phyloP scores from a whole-genome alignment of 148 eudicot species.

The Rhododendron williamsianum region DNA sequence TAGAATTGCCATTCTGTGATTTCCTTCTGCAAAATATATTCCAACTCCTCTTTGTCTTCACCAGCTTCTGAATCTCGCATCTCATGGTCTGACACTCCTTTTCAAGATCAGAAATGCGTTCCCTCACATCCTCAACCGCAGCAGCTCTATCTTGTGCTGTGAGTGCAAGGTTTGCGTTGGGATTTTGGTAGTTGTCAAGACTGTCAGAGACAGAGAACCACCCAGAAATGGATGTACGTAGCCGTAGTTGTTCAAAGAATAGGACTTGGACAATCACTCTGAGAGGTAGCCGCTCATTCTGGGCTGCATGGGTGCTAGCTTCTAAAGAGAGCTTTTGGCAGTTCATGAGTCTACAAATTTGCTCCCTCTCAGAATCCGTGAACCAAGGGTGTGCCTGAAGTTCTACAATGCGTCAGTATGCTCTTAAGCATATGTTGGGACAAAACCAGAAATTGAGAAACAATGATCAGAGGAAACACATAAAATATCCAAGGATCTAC shows the following conservation, averaged over 20 bases:
- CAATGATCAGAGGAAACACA: background rate
- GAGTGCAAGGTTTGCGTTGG: constrained; percentile 20
- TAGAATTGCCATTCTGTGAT: constrained; percentile 11
- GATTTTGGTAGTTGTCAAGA: constrained; percentile 38
- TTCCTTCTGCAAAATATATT: constrained; percentile 46
- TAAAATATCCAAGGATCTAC: too few species aligned
- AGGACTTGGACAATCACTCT: constrained; percentile 72
- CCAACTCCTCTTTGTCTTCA: constrained; percentile 52
- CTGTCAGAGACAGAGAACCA: constrained; percentile 65
- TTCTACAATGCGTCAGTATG: background rate
- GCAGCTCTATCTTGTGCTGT: constrained; percentile 23
- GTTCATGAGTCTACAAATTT: constrained; percentile 65
- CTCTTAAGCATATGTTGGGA: background rate
- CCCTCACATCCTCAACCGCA: constrained; percentile 39
- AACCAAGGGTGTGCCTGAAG: constrained; percentile 70
- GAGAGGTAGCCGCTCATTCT: constrained; percentile 69
- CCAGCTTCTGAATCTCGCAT: constrained; percentile 48
- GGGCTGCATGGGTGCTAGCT: constrained; percentile 76
- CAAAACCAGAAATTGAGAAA: background rate
- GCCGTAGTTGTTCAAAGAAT: constrained; percentile 64
- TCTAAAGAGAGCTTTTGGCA: constrained; percentile 74
- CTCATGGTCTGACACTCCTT: constrained; percentile 58
- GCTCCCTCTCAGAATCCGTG: constrained; percentile 63
- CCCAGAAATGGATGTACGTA: constrained; percentile 62
- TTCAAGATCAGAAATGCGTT: constrained; percentile 54